Evolutionary conservation across 768 basidiomycete species (phyloP), one percentile per base, ranked within the genome.

Genomic region (Suillus placidus): DNA sequence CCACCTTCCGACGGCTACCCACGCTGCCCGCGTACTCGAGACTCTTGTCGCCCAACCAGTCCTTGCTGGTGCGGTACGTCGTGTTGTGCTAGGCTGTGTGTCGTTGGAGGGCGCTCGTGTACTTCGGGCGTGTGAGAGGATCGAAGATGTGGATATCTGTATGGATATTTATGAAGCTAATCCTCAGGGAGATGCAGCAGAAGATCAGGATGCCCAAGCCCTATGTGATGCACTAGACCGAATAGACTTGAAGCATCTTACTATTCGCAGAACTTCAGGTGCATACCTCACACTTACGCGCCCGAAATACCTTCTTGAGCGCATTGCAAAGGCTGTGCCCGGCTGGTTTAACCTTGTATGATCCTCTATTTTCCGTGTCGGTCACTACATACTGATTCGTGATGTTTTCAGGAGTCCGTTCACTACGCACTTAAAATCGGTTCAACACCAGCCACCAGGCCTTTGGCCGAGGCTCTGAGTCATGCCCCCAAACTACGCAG

Each of bases 391-490:
- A 58, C 43, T 66, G 49, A 70, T 66, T 26, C 45, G n/a, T 60
- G n/a, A 26, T 58, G 12, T 56, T 32, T 13, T 26, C 67, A 89
- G 88, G 83, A 85, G 74, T 79, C 80, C 0, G 82, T 82, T 7
- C 80, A 87, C 64, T 75, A 88, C 18, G 83, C 84, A 42, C 84
- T 89, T 74, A 83, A 86, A 43, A 79, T 88, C 45, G 84, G 86
- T 2, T 82, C 85, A 64, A 71, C 71, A 51, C 67, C 71, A 2
- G 58, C 56, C 2, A 69, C 73, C 4, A 64, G 74, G 7, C 65
- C 70, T 14, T 81, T 71, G 66, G 77, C 79, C 23, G 66, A 69
- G 2, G 81, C 85, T 23, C 73, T 80, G 12, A 77, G 81, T 0
- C 79, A 76, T 1, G 76, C 81, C 6, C 81, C 82, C 26, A 69